Conservation (phyloP, 2,329 filamentous ascomycete species). For the Exophiala dermatitidis region DNA sequence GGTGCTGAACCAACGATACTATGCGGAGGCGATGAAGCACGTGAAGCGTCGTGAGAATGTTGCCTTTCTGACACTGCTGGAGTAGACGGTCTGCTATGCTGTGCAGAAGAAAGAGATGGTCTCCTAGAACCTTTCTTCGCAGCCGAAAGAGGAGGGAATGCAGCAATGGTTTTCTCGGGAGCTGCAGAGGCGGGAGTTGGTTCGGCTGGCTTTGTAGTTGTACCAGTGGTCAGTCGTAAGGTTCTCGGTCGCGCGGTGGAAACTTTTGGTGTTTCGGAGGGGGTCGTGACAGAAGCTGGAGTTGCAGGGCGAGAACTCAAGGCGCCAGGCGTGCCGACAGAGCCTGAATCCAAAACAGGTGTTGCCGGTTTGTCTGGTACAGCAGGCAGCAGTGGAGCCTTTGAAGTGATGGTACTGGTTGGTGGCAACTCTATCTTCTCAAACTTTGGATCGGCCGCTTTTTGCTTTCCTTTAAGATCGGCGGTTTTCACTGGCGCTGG, state of each 20-base stretch:
- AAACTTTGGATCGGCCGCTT: constrained; percentile 7
- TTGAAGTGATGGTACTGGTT: not conserved
- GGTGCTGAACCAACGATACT: constrained; percentile 53
- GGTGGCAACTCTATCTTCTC: constrained; percentile 15
- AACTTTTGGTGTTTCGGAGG: constrained; percentile 12
- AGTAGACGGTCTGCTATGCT: constrained; percentile 55
- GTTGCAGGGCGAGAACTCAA: constrained; percentile 17
- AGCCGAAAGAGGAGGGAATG: constrained; percentile 11
- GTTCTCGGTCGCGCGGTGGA: constrained; percentile 18
- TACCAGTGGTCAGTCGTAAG: constrained; percentile 23
- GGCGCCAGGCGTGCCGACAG: constrained; percentile 16
- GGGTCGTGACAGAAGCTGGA: constrained; percentile 12
- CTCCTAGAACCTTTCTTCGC: constrained; percentile 19
- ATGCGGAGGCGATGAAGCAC: constrained; percentile 53
- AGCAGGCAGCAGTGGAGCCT: not conserved
- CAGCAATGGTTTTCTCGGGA: constrained; percentile 19
- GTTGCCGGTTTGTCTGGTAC: constrained; percentile 11
- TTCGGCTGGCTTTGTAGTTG: constrained; percentile 16
- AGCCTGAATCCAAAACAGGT: constrained; percentile 11
- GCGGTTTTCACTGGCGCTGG: not conserved
- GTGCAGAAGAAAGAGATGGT: constrained; percentile 41
- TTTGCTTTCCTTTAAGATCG: constrained; percentile 29
- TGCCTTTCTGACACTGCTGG: constrained; percentile 51
- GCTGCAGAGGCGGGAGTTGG: constrained; percentile 19
- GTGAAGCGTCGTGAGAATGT: constrained; percentile 42